These are phyloP conservation scores for Centaurea solstitialis DNA, from an alignment of 129 eudicot genomes.

Conservation along the genomic window DNA sequence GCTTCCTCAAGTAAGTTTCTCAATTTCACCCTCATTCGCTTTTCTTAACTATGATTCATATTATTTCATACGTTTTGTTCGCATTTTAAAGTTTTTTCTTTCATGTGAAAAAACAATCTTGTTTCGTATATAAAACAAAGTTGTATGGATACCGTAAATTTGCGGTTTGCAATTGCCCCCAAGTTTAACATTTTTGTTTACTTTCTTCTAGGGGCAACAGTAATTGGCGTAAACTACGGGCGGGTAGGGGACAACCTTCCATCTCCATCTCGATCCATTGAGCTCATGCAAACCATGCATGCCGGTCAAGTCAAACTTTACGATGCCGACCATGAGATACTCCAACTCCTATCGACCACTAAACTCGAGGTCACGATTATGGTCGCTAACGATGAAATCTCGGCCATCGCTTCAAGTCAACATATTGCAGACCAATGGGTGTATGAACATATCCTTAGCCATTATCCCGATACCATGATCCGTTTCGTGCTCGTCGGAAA, in stretches of 20 bases:
- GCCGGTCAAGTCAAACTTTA: constrained; percentile 59
- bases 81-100: too few relatives aligned
- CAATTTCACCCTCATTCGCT: background rate
- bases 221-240: constrained; percentile 66
- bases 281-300: constrained; percentile 43
- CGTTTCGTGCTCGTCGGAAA: constrained; percentile 64
- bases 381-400: constrained; percentile 61
- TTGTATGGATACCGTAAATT: background rate
- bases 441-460: constrained; percentile 44
- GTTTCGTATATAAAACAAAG: background rate
- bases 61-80: background rate
- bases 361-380: constrained; percentile 59
- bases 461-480: constrained; percentile 62
- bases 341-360: constrained; percentile 49
- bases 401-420: constrained; percentile 48
- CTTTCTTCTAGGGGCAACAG: constrained; percentile 30
- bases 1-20: constrained; percentile 40
- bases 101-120: too few relatives aligned
- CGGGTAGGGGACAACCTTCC: constrained; percentile 63
- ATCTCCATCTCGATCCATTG: constrained; percentile 51
- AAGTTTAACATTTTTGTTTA: background rate
- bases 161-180: too few relatives aligned
- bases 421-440: constrained; percentile 65
- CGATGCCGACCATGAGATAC: constrained; percentile 60
- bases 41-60: background rate